These are phyloP conservation scores for Rhamnella rubrinervis DNA, from an alignment of 331 rosid genomes.

Conservation along the genomic window DNA sequence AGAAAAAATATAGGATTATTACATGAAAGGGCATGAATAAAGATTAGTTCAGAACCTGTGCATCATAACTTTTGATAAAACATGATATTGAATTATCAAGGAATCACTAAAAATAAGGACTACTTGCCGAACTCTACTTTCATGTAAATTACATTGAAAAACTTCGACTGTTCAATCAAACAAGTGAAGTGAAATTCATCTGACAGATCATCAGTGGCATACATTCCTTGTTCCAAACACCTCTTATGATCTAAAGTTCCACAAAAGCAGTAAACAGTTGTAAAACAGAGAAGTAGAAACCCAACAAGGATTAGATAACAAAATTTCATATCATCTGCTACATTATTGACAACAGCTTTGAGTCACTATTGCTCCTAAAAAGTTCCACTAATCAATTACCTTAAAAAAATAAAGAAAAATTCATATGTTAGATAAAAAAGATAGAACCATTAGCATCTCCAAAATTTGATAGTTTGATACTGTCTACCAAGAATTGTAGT, in stretches of 20 bases:
- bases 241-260: too few species aligned
- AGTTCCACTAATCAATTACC: background rate
- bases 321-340: too few species aligned
- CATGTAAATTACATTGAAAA: background rate
- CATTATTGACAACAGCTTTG: background rate
- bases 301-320: too few species aligned
- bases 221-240: background rate
- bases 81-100: background rate
- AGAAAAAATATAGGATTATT: background rate
- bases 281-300: too few species aligned
- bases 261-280: too few species aligned
- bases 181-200: background rate
- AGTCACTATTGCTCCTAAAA: background rate
- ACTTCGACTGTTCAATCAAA: background rate
- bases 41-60: background rate
- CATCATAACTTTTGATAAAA: background rate
- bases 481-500: too few species aligned
- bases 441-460: background rate
- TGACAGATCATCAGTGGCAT: background rate
- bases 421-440: background rate
- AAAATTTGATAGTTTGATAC: background rate
- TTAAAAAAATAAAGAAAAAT: background rate
- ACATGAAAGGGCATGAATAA: background rate
- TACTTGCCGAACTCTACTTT: background rate
- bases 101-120: background rate